Conservation (phyloP, 75 land plant species). For the Gnetum montanum region DNA sequence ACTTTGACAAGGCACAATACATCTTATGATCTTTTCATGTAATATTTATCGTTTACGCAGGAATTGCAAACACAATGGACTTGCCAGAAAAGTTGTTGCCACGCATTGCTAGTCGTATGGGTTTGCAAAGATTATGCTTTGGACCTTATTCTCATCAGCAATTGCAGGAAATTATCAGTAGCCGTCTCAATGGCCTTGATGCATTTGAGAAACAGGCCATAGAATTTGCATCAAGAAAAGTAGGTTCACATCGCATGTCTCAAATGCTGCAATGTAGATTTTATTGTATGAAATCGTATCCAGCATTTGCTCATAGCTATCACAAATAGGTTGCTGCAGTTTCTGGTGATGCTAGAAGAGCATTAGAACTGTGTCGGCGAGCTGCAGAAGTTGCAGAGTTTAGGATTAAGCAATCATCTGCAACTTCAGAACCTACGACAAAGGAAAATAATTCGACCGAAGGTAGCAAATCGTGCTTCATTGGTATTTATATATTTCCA, state of each 20-base stretch:
- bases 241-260: conserved; percentile 1
- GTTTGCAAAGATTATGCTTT: conserved; percentile 87
- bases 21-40: neutral
- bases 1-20: neutral
- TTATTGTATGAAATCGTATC: too few species aligned
- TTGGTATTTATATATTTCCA: too few species aligned
- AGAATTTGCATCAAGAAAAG: conserved; percentile 98
- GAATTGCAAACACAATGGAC: conserved; percentile 98
- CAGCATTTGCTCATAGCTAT: too few species aligned
- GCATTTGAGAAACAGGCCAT: conserved; percentile 94
- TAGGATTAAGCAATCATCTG: conserved; percentile 16
- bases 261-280: neutral
- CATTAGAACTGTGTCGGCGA: conserved; percentile 89
- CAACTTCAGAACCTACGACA: neutral
- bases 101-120: conserved; percentile 94
- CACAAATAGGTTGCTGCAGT: conserved; percentile 96
- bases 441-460: neutral
- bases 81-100: conserved; percentile 95
- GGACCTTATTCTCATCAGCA: conserved; percentile 85
- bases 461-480: neutral
- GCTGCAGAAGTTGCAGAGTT: conserved; percentile 86
- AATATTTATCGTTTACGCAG: too few species aligned
- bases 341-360: conserved; percentile 97
- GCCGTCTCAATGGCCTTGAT: conserved; percentile 72
- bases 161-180: conserved; percentile 76